Evolutionary conservation across 352 stramenopile species (phyloP).

Genomic region (Aphanomyces euteiches): DNA sequence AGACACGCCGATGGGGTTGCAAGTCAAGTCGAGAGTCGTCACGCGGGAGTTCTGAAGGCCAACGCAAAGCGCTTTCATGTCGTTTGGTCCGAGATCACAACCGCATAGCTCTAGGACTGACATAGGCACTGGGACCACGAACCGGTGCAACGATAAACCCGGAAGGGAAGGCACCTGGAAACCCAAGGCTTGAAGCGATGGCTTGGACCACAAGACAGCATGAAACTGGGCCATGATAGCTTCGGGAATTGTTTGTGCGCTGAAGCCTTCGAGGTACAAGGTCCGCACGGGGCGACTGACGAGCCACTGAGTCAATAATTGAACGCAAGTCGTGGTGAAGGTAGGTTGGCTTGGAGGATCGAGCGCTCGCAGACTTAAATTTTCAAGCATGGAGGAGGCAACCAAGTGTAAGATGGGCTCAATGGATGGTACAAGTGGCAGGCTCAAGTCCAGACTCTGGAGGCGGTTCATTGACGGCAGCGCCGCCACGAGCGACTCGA

Average conservation of each 20-base stretch:
- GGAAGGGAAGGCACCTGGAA: not conserved
- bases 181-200: not conserved
- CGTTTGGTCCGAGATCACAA: constrained; percentile 7
- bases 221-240: constrained; percentile 5
- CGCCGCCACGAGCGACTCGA: not conserved
- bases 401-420: not conserved
- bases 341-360: not conserved
- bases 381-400: not conserved
- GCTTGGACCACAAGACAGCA: constrained; percentile 2
- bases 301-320: not conserved
- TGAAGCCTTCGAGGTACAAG: not conserved
- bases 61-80: not conserved
- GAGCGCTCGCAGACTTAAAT: not conserved
- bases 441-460: not conserved
- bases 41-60: not conserved
- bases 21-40: not conserved
- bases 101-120: not conserved
- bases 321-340: not conserved
- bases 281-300: not conserved
- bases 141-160: not conserved
- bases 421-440: not conserved
- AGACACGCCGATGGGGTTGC: not conserved
- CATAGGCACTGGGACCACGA: not conserved
- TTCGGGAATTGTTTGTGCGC: not conserved
- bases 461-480: not conserved